phyloP scores from a whole-genome alignment of 2,329 filamentous ascomycete species.

The Aspergillus jensenii region DNA sequence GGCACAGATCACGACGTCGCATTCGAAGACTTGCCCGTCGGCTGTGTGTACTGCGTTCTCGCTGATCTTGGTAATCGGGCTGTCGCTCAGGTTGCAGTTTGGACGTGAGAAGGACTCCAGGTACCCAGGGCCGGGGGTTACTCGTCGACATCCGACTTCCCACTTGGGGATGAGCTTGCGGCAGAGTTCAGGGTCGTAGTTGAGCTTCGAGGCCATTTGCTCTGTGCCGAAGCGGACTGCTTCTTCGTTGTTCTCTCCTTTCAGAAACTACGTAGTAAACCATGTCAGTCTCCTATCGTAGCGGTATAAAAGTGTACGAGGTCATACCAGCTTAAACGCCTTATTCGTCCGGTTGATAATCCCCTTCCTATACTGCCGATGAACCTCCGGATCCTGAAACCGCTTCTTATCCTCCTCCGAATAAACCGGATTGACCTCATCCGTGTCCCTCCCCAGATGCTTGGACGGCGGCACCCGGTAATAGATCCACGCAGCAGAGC shows the following conservation, averaged over 20 bases:
- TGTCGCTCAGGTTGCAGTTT: slow-evolving; percentile 19
- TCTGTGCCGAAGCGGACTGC: slow-evolving; percentile 14
- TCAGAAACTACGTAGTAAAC: slow-evolving; percentile 13
- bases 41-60: slow-evolving; percentile 18
- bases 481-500: slow-evolving; percentile 31
- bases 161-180: slow-evolving; percentile 25
- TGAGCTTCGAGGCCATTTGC: slow-evolving; percentile 19
- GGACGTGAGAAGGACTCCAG: slow-evolving; percentile 23
- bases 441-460: slow-evolving; percentile 23
- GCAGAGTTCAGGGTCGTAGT: slow-evolving; percentile 23
- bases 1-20: slow-evolving; percentile 33
- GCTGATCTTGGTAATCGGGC: slow-evolving; percentile 16
- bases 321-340: slow-evolving; percentile 17
- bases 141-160: slow-evolving; percentile 24
- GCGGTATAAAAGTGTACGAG: neutral
- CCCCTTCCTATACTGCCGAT: slow-evolving; percentile 36
- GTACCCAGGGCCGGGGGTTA: slow-evolving; percentile 26
- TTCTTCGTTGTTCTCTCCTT: slow-evolving; percentile 17
- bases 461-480: slow-evolving; percentile 19
- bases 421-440: slow-evolving; percentile 29
- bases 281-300: neutral
- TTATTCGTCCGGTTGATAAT: slow-evolving; percentile 24
- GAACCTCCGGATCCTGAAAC: slow-evolving; percentile 29
- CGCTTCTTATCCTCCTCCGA: slow-evolving; percentile 23
- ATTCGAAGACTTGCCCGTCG: slow-evolving; percentile 20